A percentile compares a stretch with the other conserved stretches of the same genome.
phyloP scores from a whole-genome alignment of 306 rosid species.

The Albizia julibrissin region DNA sequence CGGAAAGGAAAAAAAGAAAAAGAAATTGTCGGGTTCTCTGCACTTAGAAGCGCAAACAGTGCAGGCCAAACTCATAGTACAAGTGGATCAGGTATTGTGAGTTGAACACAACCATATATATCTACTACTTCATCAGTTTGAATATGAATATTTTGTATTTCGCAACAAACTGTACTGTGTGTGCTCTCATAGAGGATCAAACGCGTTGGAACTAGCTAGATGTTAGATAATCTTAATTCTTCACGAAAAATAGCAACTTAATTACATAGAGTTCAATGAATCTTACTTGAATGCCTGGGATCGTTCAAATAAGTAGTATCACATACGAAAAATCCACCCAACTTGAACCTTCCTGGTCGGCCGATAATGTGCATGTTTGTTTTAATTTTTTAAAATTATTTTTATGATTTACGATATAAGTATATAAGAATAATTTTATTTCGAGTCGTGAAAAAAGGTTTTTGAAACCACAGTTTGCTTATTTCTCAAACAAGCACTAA shows the following conservation, averaged over 20 bases:
- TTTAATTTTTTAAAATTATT: too few species aligned
- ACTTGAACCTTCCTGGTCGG: neutral
- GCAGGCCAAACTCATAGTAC: neutral
- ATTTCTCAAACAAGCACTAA: neutral
- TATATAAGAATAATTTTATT: too few species aligned
- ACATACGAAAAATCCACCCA: neutral
- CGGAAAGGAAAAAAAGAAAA: neutral
- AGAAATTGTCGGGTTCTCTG: neutral
- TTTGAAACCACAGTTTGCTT: too few species aligned
- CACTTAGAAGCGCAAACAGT: neutral
- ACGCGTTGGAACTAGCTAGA: neutral
- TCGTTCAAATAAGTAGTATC: neutral
- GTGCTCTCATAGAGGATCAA: neutral
- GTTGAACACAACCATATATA: neutral
- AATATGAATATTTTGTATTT: neutral
- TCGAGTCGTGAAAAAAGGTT: rapidly evolving
- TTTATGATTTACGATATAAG: too few species aligned
- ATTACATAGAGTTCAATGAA: neutral
- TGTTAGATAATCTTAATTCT: neutral
- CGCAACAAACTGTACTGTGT: neutral
- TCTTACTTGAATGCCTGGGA: neutral
- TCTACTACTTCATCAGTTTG: neutral
- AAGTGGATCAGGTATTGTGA: neutral
- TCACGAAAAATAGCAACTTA: neutral
- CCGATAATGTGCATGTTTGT: neutral